phyloP scores from a whole-genome alignment of 148 eudicot genomes.

The Suaeda aralocaspica region DNA sequence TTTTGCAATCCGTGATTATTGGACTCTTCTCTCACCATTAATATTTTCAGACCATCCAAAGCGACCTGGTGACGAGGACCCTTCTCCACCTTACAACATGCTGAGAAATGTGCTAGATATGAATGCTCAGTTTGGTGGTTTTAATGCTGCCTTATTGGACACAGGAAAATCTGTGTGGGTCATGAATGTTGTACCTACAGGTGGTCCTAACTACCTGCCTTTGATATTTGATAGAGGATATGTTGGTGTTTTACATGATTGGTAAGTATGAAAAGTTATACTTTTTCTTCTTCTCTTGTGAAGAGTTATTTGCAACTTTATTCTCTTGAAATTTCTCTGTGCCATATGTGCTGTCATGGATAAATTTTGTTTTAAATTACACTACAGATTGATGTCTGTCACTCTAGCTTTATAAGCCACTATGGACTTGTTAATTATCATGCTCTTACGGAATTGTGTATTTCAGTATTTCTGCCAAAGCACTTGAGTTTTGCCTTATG shows the following conservation, averaged over 20 bases:
- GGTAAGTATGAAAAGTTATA: slow-evolving; percentile 38
- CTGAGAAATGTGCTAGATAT: slow-evolving; percentile 87
- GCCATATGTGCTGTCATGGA: neutral
- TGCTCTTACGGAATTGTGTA: neutral
- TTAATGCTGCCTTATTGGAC: slow-evolving; percentile 73
- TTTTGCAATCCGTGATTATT: slow-evolving; percentile 61
- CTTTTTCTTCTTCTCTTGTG: slow-evolving; percentile 4
- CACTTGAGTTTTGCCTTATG: no score
- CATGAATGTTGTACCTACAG: slow-evolving; percentile 87
- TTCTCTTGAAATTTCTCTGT: neutral
- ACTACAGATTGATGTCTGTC: neutral
- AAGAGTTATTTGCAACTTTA: neutral
- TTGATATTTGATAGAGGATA: slow-evolving; percentile 79
- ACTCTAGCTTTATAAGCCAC: neutral
- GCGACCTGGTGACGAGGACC: slow-evolving; percentile 95
- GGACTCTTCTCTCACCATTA: slow-evolving; percentile 89
- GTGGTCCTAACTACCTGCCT: slow-evolving; percentile 65
- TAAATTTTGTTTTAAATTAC: neutral
- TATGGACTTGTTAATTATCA: no score
- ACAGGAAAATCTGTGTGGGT: slow-evolving; percentile 87
- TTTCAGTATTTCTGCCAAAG: no score
- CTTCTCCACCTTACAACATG: slow-evolving; percentile 96
- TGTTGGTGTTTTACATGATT: slow-evolving; percentile 81
- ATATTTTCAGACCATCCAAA: slow-evolving; percentile 96
- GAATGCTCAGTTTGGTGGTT: slow-evolving; percentile 87